A percentile compares a stretch with the other conserved stretches of the same genome.
Evolutionary conservation across 495 filamentous ascomycete genomes (phyloP).

Genomic region (Talaromyces wortmannii): DNA sequence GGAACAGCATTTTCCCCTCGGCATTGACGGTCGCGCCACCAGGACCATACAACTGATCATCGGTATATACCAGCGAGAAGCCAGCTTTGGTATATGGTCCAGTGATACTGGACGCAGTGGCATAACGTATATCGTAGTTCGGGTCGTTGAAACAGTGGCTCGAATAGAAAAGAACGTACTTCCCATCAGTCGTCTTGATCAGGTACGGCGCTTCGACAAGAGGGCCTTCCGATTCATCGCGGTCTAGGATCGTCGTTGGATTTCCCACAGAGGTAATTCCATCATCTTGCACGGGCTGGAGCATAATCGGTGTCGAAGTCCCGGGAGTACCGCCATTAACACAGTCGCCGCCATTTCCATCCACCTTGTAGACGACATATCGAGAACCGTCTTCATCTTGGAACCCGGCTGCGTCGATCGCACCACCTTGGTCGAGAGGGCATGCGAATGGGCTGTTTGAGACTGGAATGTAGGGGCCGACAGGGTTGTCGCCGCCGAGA

Average conservation of each 20-base stretch:
- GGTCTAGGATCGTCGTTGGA: slow-evolving; percentile 47
- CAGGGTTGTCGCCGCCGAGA: slow-evolving; percentile 18
- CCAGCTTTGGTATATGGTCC: slow-evolving; percentile 40
- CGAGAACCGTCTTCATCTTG: slow-evolving; percentile 41
- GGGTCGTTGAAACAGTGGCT: slow-evolving; percentile 47
- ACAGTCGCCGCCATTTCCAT: slow-evolving; percentile 57
- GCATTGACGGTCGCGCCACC: slow-evolving; percentile 45
- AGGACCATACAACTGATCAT: slow-evolving; percentile 37
- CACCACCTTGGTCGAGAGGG: slow-evolving; percentile 41
- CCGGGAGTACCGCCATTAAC: slow-evolving; percentile 43
- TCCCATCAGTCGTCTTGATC: slow-evolving; percentile 33
- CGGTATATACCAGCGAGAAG: slow-evolving; percentile 28
- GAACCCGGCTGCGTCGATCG: slow-evolving; percentile 54
- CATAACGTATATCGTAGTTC: slow-evolving; percentile 50
- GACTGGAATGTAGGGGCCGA: slow-evolving; percentile 46
- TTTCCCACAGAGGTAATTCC: slow-evolving; percentile 45
- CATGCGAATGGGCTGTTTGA: slow-evolving; percentile 39
- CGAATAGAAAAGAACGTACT: slow-evolving; percentile 57
- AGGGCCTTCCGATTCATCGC: slow-evolving; percentile 47
- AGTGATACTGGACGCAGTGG: slow-evolving; percentile 33
- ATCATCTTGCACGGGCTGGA: slow-evolving; percentile 47
- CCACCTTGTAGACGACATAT: slow-evolving; percentile 56
- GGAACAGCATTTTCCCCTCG: slow-evolving; percentile 42
- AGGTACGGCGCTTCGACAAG: slow-evolving; percentile 57
- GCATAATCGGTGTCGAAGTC: slow-evolving; percentile 50